Evolutionary conservation across 1,284 basidiomycete species (phyloP).

Genomic region (Rhodotorula sp.): DNA sequence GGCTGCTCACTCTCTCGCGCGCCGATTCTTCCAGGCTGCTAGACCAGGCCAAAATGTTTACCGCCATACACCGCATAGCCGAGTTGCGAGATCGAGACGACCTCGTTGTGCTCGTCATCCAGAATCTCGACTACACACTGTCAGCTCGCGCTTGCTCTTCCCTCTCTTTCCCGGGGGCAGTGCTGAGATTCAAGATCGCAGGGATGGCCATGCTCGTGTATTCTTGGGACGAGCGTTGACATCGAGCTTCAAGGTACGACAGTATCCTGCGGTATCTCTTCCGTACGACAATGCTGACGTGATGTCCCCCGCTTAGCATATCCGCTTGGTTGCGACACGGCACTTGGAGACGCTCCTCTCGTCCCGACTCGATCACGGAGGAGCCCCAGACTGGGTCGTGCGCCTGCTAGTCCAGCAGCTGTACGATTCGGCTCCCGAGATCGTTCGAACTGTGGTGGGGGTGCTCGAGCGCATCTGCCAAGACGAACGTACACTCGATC

Average conservation of each 20-base stretch:
- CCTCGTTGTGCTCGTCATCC: slow-evolving; percentile 83
- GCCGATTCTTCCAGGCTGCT: slow-evolving; percentile 61
- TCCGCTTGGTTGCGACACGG: slow-evolving; percentile 82
- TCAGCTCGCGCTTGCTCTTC: slow-evolving; percentile 51
- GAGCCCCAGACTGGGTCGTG: slow-evolving; percentile 77
- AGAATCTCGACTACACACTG: slow-evolving; percentile 87
- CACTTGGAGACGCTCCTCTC: slow-evolving; percentile 63
- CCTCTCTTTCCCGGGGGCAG: neutral
- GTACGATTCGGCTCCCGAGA: slow-evolving; percentile 86
- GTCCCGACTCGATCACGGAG: slow-evolving; percentile 31
- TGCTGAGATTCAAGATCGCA: slow-evolving; percentile 48
- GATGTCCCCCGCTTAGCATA: slow-evolving; percentile 59
- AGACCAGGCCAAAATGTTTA: slow-evolving; percentile 90
- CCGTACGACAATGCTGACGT: neutral
- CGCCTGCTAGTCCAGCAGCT: slow-evolving; percentile 89
- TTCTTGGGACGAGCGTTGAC: slow-evolving; percentile 90
- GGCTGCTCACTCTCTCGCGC: neutral
- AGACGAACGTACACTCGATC: slow-evolving; percentile 75
- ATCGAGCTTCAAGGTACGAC: slow-evolving; percentile 73
- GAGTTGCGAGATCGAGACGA: slow-evolving; percentile 89
- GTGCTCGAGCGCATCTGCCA: slow-evolving; percentile 83
- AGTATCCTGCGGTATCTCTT: slow-evolving; percentile 19
- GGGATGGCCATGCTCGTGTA: slow-evolving; percentile 87
- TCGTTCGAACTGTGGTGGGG: slow-evolving; percentile 83
- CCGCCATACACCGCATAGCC: slow-evolving; percentile 88